These are phyloP conservation scores for Coccomyxa sp. DNA, from an alignment of 139 green algal genomes.

Conservation along the genomic window DNA sequence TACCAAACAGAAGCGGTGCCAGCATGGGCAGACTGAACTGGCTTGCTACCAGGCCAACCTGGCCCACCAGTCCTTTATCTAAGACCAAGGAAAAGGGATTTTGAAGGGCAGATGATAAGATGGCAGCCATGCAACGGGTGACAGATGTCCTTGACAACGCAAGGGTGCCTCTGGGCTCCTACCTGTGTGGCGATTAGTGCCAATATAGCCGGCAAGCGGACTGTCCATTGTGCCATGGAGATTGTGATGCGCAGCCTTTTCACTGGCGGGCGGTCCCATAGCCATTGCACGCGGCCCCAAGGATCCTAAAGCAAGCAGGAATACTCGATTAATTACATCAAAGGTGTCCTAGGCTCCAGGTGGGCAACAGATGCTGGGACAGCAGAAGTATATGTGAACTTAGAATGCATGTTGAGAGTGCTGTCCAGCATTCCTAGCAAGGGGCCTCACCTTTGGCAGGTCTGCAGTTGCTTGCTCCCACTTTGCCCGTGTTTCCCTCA, in stretches of 20 bases:
- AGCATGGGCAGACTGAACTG: slow-evolving; percentile 70
- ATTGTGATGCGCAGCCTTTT: slow-evolving; percentile 58
- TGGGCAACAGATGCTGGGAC: too few relatives aligned
- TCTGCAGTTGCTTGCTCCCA: background rate
- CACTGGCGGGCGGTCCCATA: slow-evolving; percentile 61
- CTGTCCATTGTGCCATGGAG: slow-evolving; percentile 60
- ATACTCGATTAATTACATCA: background rate
- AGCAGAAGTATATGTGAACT: background rate
- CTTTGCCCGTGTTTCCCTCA: background rate
- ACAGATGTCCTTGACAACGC: background rate
- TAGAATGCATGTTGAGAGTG: background rate
- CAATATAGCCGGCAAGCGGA: slow-evolving; percentile 54
- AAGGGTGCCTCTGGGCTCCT: background rate
- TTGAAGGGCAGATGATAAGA: background rate
- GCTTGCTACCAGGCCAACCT: slow-evolving; percentile 41
- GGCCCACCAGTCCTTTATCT: background rate
- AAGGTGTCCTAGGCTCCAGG: too few relatives aligned
- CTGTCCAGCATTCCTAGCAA: background rate
- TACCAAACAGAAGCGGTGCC: slow-evolving; percentile 73
- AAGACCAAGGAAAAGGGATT: background rate
- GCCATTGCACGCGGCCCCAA: slow-evolving; percentile 56
- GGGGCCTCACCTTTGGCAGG: background rate
- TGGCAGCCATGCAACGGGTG: background rate
- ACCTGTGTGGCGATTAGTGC: slow-evolving; percentile 50
- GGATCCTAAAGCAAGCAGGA: slow-evolving; percentile 23